These are phyloP conservation scores for Hypoxylon sp. DNA, from an alignment of 2,329 filamentous ascomycete genomes.

Conservation along the genomic window DNA sequence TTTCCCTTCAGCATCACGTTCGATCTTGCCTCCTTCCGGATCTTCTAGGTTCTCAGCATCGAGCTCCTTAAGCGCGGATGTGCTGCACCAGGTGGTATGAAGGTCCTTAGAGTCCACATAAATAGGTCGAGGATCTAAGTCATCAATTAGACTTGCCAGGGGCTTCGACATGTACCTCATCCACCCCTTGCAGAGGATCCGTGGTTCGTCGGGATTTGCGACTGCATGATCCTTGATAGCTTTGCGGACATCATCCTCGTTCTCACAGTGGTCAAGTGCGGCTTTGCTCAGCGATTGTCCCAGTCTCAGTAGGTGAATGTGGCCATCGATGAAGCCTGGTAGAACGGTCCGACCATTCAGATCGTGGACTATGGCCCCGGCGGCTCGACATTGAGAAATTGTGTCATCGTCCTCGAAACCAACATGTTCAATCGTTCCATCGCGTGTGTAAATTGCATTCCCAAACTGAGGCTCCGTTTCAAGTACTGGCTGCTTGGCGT, in stretches of 20 bases:
- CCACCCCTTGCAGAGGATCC: constrained; percentile 69
- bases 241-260: constrained; percentile 63
- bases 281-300: constrained; percentile 68
- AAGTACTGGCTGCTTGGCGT: constrained; percentile 34
- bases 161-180: constrained; percentile 63
- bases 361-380: constrained; percentile 40
- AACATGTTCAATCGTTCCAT: constrained; percentile 41
- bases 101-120: constrained; percentile 70
- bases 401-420: constrained; percentile 36
- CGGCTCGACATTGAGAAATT: constrained; percentile 27
- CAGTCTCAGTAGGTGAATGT: constrained; percentile 68
- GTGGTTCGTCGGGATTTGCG: constrained; percentile 60
- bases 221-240: constrained; percentile 61
- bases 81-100: constrained; percentile 70
- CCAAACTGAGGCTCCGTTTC: constrained; percentile 40
- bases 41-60: constrained; percentile 60
- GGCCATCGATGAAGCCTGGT: constrained; percentile 70
- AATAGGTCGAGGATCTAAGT: constrained; percentile 66
- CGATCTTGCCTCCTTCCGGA: constrained; percentile 65
- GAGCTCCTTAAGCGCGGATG: constrained; percentile 64
- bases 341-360: constrained; percentile 57
- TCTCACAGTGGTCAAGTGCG: constrained; percentile 62
- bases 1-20: constrained; percentile 62
- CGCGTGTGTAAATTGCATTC: constrained; percentile 33
- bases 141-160: constrained; percentile 63